These are phyloP conservation scores for Lanmaoa pseudosensibilis DNA, from an alignment of 768 basidiomycete genomes.

Conservation along the genomic window DNA sequence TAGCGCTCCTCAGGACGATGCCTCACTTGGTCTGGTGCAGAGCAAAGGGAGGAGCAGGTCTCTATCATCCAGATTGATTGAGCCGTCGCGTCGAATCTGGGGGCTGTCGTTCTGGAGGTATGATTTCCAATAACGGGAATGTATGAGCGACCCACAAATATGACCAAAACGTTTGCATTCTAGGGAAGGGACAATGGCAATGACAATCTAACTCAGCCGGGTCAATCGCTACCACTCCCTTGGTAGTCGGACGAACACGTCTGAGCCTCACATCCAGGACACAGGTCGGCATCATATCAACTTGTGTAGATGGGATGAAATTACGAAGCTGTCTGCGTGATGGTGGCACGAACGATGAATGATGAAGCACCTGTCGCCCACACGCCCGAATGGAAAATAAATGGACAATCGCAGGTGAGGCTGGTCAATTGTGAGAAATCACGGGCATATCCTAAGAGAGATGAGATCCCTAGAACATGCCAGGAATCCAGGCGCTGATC, in stretches of 20 bases:
- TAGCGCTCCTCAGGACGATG: constrained; percentile 3
- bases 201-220: constrained; percentile 3
- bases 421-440: neutral
- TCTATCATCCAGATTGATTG: constrained; percentile 9
- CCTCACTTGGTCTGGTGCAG: neutral
- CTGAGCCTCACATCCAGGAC: neutral
- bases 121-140: neutral
- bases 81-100: constrained; percentile 1
- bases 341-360: constrained; percentile 11
- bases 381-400: constrained; percentile 10
- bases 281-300: constrained; percentile 1
- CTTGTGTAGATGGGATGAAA: constrained; percentile 10
- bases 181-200: neutral
- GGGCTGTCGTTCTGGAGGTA: neutral
- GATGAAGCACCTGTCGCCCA: constrained; percentile 14
- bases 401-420: neutral
- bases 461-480: constrained; percentile 8
- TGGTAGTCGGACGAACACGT: constrained; percentile 18
- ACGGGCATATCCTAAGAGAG: constrained; percentile 13
- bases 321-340: constrained; percentile 13
- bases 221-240: constrained; percentile 18
- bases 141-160: constrained; percentile 1
- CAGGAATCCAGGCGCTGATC: constrained; percentile 22
- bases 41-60: neutral
- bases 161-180: constrained; percentile 6